Percentiles rank a stretch among this genome's conserved stretches.
Conservation (phyloP, 805 yeast species). For the Cyberlindnera samutprakarnensis region DNA sequence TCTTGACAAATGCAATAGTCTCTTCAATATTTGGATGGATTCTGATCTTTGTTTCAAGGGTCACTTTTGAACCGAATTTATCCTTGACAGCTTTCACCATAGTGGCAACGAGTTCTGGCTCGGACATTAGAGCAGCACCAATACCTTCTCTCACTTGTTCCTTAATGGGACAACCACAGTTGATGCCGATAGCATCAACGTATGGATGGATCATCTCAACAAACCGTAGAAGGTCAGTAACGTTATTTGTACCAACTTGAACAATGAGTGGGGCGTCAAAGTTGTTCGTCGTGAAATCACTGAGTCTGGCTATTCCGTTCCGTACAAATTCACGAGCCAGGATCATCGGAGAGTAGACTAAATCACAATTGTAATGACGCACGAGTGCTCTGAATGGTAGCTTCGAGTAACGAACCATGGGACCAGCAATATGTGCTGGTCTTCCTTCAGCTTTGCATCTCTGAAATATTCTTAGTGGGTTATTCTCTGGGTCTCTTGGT, state of each 20-base stretch:
- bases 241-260: slow-evolving; percentile 87
- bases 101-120: slow-evolving; percentile 68
- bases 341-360: slow-evolving; percentile 94
- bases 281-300: slow-evolving; percentile 79
- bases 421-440: slow-evolving; percentile 72
- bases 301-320: slow-evolving; percentile 66
- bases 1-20: slow-evolving; percentile 64
- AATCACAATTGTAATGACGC: slow-evolving; percentile 66
- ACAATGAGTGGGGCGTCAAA: slow-evolving; percentile 68
- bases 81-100: slow-evolving; percentile 83
- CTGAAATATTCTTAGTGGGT: slow-evolving; percentile 45
- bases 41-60: slow-evolving; percentile 87
- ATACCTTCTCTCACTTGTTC: slow-evolving; percentile 95
- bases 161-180: slow-evolving; percentile 96
- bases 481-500: slow-evolving; percentile 35
- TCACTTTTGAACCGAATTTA: slow-evolving; percentile 61
- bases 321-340: slow-evolving; percentile 92
- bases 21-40: slow-evolving; percentile 71
- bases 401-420: slow-evolving; percentile 96
- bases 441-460: slow-evolving; percentile 39
- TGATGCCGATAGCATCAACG: slow-evolving; percentile 89
- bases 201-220: slow-evolving; percentile 86
- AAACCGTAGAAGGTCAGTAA: slow-evolving; percentile 71
- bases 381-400: slow-evolving; percentile 82
- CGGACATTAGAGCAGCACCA: slow-evolving; percentile 90